These are phyloP conservation scores for Tetrapisispora phaffii DNA, from an alignment of 805 yeast genomes.

Conservation along the genomic window DNA sequence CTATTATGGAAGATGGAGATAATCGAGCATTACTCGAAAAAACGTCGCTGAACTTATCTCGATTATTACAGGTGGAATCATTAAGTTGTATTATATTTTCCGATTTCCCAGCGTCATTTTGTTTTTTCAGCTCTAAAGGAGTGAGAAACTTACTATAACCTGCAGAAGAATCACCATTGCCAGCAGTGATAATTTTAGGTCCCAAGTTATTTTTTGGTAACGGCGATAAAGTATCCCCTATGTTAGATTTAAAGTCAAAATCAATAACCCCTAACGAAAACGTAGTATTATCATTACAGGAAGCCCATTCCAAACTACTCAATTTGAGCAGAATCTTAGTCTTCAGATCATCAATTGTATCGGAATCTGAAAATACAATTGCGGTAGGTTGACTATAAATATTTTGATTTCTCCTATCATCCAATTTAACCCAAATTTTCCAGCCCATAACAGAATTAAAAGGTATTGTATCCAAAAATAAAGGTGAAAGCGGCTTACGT, in stretches of 20 bases:
- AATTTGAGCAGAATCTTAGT: conserved; percentile 48
- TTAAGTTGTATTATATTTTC: neutral
- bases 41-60: neutral
- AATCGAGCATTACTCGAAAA: neutral
- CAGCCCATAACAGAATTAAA: conserved; percentile 8
- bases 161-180: neutral
- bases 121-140: neutral
- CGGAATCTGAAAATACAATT: conserved; percentile 46
- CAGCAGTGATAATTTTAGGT: neutral
- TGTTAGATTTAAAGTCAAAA: neutral
- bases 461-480: neutral
- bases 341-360: conserved; percentile 78
- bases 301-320: conserved; percentile 46
- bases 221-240: neutral
- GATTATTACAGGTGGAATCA: neutral
- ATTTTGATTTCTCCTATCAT: conserved; percentile 7
- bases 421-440: conserved; percentile 22
- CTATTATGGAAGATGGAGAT: neutral
- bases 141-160: neutral
- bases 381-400: conserved; percentile 48
- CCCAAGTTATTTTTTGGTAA: neutral
- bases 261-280: conserved; percentile 49
- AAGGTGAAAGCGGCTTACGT: neutral
- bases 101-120: neutral
- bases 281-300: conserved; percentile 47